Conservation (phyloP, 2,329 filamentous ascomycete species). For the Polychaeton citri region DNA sequence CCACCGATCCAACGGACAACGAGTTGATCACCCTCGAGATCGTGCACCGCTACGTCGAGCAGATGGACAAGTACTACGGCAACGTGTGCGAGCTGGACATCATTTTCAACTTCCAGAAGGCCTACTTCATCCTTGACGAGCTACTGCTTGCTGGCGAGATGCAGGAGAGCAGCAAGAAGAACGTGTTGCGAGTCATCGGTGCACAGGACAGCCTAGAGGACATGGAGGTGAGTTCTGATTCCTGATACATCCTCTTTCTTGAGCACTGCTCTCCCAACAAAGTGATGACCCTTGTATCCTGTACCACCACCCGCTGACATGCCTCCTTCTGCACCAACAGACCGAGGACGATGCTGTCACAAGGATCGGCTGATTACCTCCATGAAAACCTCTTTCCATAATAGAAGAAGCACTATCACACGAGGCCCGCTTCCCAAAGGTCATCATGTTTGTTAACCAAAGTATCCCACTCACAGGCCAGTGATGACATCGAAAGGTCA, state of each 20-base stretch:
- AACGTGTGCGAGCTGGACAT: conserved; percentile 99
- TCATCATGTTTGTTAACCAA: not conserved
- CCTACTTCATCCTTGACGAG: conserved; percentile 98
- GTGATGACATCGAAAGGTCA: conserved; percentile 16
- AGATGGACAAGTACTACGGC: conserved; percentile 99
- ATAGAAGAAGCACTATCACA: not conserved
- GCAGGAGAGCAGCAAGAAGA: conserved; percentile 99
- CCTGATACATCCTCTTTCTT: not conserved
- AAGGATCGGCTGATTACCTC: conserved; percentile 48
- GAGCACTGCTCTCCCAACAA: conserved; percentile 1
- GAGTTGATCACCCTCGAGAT: conserved; percentile 97
- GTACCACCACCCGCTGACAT: conserved; percentile 17
- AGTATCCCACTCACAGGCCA: conserved; percentile 6
- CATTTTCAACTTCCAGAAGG: conserved; percentile 99
- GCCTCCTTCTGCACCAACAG: conserved; percentile 13
- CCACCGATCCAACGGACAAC: conserved; percentile 93
- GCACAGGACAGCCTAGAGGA: conserved; percentile 97
- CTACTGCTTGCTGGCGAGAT: conserved; percentile 88
- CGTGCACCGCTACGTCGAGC: conserved; percentile 97
- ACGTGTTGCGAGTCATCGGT: conserved; percentile 86
- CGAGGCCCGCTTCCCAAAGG: not conserved
- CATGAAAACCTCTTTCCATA: not conserved
- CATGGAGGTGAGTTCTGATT: conserved; percentile 72
- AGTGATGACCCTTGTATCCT: conserved; percentile 9
- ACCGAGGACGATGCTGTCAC: conserved; percentile 28